phyloP scores from a whole-genome alignment of 257 asterid species.

The Avicennia marina region DNA sequence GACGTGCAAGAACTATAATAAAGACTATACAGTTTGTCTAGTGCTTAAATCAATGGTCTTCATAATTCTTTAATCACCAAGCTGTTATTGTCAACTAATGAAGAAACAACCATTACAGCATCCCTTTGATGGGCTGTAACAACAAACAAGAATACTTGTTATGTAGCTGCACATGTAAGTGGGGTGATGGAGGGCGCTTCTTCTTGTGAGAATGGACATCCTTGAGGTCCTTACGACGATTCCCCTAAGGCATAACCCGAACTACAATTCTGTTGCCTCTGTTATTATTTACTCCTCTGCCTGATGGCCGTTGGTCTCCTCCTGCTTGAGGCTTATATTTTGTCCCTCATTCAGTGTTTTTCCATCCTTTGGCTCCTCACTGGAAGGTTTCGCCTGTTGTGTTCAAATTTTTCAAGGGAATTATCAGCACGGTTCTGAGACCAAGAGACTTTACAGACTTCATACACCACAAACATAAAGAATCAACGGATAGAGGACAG shows the following conservation, averaged over 20 bases:
- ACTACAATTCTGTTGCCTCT: constrained; percentile 4
- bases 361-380: constrained; percentile 47
- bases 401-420: not conserved
- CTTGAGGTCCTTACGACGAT: not conserved
- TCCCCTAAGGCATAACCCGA: not conserved
- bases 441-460: no score
- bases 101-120: constrained; percentile 19
- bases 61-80: constrained; percentile 12
- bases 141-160: constrained; percentile 19
- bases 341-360: constrained; percentile 29
- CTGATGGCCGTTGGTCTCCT: constrained; percentile 44
- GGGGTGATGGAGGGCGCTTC: not conserved
- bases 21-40: constrained; percentile 14
- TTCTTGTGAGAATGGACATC: no score
- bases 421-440: not conserved
- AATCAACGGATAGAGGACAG: no score
- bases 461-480: no score
- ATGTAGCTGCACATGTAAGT: constrained; percentile 10
- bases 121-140: constrained; percentile 4
- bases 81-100: constrained; percentile 25
- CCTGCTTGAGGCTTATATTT: constrained; percentile 19
- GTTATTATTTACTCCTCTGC: constrained; percentile 36
- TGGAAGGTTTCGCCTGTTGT: constrained; percentile 42
- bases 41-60: not conserved
- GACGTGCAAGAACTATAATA: constrained; percentile 13